Conservation (phyloP, 345 rosid species). For the Citrus reticulata region DNA sequence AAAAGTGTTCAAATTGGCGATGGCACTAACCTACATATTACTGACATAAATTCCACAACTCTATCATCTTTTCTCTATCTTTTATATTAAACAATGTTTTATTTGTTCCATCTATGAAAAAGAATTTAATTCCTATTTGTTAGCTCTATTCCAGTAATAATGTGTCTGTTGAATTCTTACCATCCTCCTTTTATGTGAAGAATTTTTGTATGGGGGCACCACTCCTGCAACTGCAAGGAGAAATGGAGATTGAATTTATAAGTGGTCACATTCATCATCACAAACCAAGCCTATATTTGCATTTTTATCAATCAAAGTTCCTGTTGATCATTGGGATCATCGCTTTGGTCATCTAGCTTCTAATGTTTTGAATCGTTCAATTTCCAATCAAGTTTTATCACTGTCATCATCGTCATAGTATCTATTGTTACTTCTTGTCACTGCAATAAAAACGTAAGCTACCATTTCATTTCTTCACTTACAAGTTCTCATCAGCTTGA, state of each 20-base stretch:
- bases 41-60: not conserved
- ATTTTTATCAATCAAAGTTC: not conserved
- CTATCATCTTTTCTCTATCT: not conserved
- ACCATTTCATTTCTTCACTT: too few relatives aligned
- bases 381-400: not conserved
- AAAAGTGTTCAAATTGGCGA: not conserved
- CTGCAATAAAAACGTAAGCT: too few relatives aligned
- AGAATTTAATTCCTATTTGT: not conserved
- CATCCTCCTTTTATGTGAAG: not conserved
- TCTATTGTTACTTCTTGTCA: too few relatives aligned
- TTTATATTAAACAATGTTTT: not conserved
- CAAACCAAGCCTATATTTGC: not conserved
- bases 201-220: not conserved
- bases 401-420: too few relatives aligned
- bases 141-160: not conserved
- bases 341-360: not conserved
- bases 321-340: not conserved
- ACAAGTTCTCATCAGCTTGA: not conserved
- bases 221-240: not conserved
- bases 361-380: not conserved
- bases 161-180: conserved; percentile 11
- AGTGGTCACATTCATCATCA: not conserved
- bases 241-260: not conserved
- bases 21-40: not conserved
- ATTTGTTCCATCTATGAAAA: not conserved